phyloP scores from a whole-genome alignment of 345 rosid species.

The Euphorbia peplus region DNA sequence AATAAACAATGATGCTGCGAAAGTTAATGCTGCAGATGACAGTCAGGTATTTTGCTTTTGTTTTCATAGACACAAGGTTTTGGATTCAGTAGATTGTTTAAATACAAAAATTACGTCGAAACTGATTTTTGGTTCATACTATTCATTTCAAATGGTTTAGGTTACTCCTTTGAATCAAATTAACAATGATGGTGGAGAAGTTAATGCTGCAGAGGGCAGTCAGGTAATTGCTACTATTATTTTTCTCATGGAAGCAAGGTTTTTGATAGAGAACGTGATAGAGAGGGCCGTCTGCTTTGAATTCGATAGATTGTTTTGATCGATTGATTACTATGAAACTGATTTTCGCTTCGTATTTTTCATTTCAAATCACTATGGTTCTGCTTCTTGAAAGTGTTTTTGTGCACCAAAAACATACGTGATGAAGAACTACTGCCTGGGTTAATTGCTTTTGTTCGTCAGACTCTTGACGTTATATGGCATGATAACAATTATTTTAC shows the following conservation, averaged over 20 bases:
- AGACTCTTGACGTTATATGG: neutral
- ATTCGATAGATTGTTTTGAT: no score
- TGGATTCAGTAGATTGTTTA: neutral
- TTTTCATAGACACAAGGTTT: neutral
- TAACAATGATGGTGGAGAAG: conserved; percentile 31
- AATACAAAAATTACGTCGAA: no score
- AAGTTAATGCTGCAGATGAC: conserved; percentile 38
- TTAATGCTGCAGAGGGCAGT: conserved; percentile 37
- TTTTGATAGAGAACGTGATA: no score
- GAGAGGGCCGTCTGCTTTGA: no score
- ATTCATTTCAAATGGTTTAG: no score
- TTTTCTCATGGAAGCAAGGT: no score
- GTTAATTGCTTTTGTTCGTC: neutral
- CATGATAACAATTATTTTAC: neutral
- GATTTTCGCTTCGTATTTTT: no score
- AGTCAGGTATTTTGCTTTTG: conserved; percentile 47
- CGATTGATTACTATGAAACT: no score
- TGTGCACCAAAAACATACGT: neutral
- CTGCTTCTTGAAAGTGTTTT: neutral
- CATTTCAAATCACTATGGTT: neutral
- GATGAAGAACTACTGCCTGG: neutral
- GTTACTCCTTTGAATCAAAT: conserved; percentile 35
- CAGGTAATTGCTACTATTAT: no score
- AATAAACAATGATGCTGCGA: conserved; percentile 29
- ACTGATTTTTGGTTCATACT: conserved; percentile 7